Base-by-base conservation (phyloP, 2,329 filamentous ascomycete genomes). In the Fusarium haematococcum region DNA sequence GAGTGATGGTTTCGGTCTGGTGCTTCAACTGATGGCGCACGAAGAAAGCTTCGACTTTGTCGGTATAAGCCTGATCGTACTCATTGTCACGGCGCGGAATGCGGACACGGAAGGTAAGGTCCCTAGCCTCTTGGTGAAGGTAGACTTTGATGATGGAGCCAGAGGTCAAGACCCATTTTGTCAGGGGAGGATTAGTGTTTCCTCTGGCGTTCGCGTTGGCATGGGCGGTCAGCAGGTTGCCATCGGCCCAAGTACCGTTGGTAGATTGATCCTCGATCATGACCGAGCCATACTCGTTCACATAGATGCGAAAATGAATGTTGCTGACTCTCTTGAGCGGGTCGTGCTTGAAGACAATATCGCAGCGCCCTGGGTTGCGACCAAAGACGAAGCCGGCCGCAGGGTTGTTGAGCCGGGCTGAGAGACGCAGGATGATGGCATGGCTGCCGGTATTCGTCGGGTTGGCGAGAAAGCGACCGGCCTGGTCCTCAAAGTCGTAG, bases 251-350 rank as follows among this genome's bases (percentile, higher is more conserved):
- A 5, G 97, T 98, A 32, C 97, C 97, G 79, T 98, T 99, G n/a
- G 95, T 98, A 0, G 97, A 98, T 80, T 92, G 90, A 80, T 99
- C 97, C 81, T 98, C 92, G 14, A 98, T 86, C 95, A 99, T 98
- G 74, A 98, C 88, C 66, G 94, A 92, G 32, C 93, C 94, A 73
- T 94, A 91, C n/a, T 91, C 87, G 78, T 97, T 99, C 77, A 98
- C 88, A 80, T 93, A 98, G 71, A 99, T 97, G 63, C 95, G 92
- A 81, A 98, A 99, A 81, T 99, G 97, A n/a, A 93, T 88, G 80
- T 98, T 98, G 86, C 96, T 98, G 69, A 99, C 89, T 50, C 94
- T 90, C 80, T 90, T 93, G 62, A 90, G 86, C 1, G 89, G 89
- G 75, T 96, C 93, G 72, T 91, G 87, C 39, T 85, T 82, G 57